A percentile compares a stretch with the other conserved stretches of the same genome.
These are phyloP conservation scores for Alternaria hordeiaustralica DNA, from an alignment of 2,329 filamentous ascomycete species.

Conservation along the genomic window DNA sequence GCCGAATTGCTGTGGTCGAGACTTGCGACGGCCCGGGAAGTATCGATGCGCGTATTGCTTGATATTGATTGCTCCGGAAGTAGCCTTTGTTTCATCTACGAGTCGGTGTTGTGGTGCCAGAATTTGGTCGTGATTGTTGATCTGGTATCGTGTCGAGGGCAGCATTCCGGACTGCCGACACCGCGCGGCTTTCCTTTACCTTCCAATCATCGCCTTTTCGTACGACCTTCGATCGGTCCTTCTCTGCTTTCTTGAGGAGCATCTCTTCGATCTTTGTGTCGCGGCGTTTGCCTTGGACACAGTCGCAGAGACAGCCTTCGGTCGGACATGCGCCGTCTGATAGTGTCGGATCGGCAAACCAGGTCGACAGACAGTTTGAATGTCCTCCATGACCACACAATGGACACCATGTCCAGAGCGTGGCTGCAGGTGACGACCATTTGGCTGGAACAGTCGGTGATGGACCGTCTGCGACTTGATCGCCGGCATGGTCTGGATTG, in stretches of 20 bases:
- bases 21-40: neutral
- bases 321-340: conserved; percentile 64
- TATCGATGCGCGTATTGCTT: neutral
- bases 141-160: conserved; percentile 34
- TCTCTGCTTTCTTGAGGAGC: conserved; percentile 39
- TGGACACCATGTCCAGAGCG: conserved; percentile 64
- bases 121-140: conserved; percentile 11
- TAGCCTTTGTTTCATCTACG: neutral
- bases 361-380: conserved; percentile 62
- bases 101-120: conserved; percentile 15
- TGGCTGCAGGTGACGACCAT: conserved; percentile 34
- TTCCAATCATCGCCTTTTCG: conserved; percentile 52
- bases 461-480: conserved; percentile 20
- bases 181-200: conserved; percentile 53
- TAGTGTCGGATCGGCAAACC: conserved; percentile 57
- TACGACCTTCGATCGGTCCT: conserved; percentile 44
- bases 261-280: conserved; percentile 41
- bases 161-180: conserved; percentile 45
- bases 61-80: neutral
- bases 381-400: conserved; percentile 68
- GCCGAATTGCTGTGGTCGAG: neutral
- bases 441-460: conserved; percentile 33
- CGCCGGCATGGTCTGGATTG: conserved; percentile 5
- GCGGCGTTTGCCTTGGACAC: conserved; percentile 56
- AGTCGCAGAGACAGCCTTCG: conserved; percentile 66